phyloP scores from a whole-genome alignment of 2,329 filamentous ascomycete genomes.

The Zarea fungicola region DNA sequence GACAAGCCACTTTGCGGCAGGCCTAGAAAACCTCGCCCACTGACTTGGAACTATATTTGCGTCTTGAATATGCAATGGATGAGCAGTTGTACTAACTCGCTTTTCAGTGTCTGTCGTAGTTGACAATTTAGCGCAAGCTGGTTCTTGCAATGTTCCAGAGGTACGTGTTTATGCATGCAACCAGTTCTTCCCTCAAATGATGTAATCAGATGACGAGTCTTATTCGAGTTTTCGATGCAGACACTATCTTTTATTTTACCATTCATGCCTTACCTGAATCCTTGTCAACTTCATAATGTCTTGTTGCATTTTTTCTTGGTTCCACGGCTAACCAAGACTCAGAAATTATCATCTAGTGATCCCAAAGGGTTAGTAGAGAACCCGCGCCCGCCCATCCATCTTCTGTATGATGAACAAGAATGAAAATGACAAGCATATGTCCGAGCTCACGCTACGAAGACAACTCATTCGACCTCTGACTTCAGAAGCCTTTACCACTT shows the following conservation, averaged over 20 bases:
- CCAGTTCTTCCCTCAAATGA: conserved; percentile 29
- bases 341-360: conserved; percentile 23
- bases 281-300: conserved; percentile 10
- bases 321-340: conserved; percentile 10
- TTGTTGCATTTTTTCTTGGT: conserved; percentile 19
- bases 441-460: conserved; percentile 60
- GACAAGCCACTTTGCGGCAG: conserved; percentile 92
- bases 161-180: conserved; percentile 8
- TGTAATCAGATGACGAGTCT: conserved; percentile 71
- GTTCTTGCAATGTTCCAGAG: neutral
- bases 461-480: conserved; percentile 26
- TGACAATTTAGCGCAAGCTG: neutral
- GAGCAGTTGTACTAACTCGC: neutral
- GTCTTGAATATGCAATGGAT: neutral
- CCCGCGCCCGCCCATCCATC: conserved; percentile 1
- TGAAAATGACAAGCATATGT: conserved; percentile 96
- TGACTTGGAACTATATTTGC: conserved; percentile 47
- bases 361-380: conserved; percentile 14
- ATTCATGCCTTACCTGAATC: conserved; percentile 63
- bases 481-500: conserved; percentile 1
- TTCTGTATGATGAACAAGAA: conserved; percentile 73
- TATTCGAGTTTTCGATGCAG: conserved; percentile 69
- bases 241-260: conserved; percentile 59
- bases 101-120: neutral
- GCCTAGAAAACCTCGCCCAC: conserved; percentile 99